A percentile compares a stretch with the other conserved stretches of the same genome.
These are phyloP conservation scores for Paramecium primaurelia DNA, from an alignment of 73 alveolate genomes.

Conservation along the genomic window DNA sequence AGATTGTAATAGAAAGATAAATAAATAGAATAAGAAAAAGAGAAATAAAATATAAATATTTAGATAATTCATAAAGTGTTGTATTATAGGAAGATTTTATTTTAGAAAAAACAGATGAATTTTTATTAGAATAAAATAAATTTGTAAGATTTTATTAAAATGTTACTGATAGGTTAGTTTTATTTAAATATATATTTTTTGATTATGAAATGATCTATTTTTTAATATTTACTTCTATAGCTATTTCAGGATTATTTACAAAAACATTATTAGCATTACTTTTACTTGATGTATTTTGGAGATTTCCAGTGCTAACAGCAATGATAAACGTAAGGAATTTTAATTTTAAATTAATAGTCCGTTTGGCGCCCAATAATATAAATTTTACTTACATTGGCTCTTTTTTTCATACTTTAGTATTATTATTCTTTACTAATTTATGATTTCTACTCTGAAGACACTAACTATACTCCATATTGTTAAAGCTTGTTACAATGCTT, in stretches of 20 bases:
- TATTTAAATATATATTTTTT: neutral
- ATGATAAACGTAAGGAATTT: constrained; percentile 64
- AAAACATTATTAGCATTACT: constrained; percentile 70
- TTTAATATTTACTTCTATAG: constrained; percentile 29
- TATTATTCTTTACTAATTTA: constrained; percentile 67
- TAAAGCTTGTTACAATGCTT: constrained; percentile 68
- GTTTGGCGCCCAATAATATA: constrained; percentile 76
- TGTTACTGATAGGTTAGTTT: neutral
- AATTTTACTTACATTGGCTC: constrained; percentile 64
- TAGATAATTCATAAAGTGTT: neutral
- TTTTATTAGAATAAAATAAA: neutral
- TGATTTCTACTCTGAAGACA: neutral
- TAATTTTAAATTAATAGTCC: constrained; percentile 39
- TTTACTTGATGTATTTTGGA: constrained; percentile 73
- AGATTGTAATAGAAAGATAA: neutral
- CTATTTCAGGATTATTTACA: constrained; percentile 44
- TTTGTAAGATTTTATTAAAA: neutral
- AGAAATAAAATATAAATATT: constrained; percentile 26
- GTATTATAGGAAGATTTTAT: neutral
- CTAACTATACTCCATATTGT: constrained; percentile 57
- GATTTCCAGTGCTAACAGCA: constrained; percentile 71
- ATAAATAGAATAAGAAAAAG: neutral
- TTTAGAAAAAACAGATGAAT: neutral
- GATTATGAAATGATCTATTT: constrained; percentile 36
- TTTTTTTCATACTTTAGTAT: constrained; percentile 69